Base-by-base conservation (phyloP, 2,329 filamentous ascomycete genomes). In the Aspergillus neotritici region DNA sequence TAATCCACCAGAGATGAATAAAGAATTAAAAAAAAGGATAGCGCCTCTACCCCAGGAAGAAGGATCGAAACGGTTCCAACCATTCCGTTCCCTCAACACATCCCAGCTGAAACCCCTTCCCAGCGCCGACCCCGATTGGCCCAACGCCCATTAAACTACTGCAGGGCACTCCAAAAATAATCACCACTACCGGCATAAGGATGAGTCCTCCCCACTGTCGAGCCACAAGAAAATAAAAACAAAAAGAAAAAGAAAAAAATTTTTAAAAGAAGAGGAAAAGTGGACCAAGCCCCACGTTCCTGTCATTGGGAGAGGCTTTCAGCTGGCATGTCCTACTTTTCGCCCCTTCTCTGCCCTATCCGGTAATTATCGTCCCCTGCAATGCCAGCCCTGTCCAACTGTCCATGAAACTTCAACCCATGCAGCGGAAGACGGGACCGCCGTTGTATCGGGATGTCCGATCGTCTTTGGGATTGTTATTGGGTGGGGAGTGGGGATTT, bases 281-380 rank as follows among this genome's bases (percentile, higher is more conserved):
- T 25, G 21, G 21, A 25, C 7, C 21, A n/a, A n/a, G 21, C 21
- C 5, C 21, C 17, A 15, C 33, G 15, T 13, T 28, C 21, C n/a
- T 47, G 31, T 12, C 25, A 8, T 31, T 40, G 25, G 21, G 21
- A 8, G 21, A 3, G 21, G 29, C 21, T 29, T 51, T 51, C 48
- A 51, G 48, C 48, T 49, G 48, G 46, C 40, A 43, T 51, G 48
- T 51, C 6, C 31, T n/a, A n/a, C n/a, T n/a, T n/a, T n/a, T 31
- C 33, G 14, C 38, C 7, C 7, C 21, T 25, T 25, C 21, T 25
- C 21, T 25, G 21, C 21, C 21, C 21, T 25, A 25, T 25, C 7
- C 21, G 21, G 21, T 9, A 25, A 25, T 8, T 25, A 25, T 25
- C 21, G 21, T 25, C 21, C 4, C 21, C 21, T 21, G 21, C n/a